These are phyloP conservation scores for Penicillium psychrofluorescens DNA, from an alignment of 495 filamentous ascomycete species.

Conservation along the genomic window DNA sequence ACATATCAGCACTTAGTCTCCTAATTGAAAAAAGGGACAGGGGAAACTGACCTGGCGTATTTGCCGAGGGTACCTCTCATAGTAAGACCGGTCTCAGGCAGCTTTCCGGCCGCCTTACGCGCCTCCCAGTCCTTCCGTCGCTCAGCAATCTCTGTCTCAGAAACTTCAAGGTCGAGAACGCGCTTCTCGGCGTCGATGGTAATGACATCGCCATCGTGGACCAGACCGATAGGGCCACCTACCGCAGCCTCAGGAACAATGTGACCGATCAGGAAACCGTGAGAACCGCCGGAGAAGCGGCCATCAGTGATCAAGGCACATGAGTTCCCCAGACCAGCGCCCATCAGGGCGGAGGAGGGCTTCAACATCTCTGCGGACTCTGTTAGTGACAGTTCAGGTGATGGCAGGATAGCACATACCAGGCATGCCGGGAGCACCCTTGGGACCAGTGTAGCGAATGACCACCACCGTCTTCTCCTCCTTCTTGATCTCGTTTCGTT, in stretches of 20 bases:
- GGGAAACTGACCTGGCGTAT: conserved; percentile 52
- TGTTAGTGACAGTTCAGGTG: background rate
- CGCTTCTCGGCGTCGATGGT: conserved; percentile 48
- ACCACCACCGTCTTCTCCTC: conserved; percentile 97
- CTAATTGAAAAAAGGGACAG: background rate
- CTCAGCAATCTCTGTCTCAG: conserved; percentile 52
- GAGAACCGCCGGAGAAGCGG: conserved; percentile 42
- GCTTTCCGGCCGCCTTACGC: conserved; percentile 24
- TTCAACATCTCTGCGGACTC: conserved; percentile 63
- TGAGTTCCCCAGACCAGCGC: conserved; percentile 65
- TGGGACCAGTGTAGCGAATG: conserved; percentile 94
- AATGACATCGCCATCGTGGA: conserved; percentile 48
- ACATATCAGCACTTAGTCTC: background rate
- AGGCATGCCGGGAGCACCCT: conserved; percentile 95
- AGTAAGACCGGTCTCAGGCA: conserved; percentile 28
- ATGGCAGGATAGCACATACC: conserved; percentile 23
- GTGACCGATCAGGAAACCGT: conserved; percentile 49
- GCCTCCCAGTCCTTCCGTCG: conserved; percentile 56
- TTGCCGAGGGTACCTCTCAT: conserved; percentile 86
- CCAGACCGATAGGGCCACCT: conserved; percentile 49
- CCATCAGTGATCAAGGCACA: conserved; percentile 48
- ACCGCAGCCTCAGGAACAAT: conserved; percentile 52
- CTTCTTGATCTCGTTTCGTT: conserved; percentile 80
- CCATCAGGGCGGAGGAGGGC: conserved; percentile 85
- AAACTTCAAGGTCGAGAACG: conserved; percentile 41